Base-by-base conservation (phyloP, 1,139 yeast species). In the Scheffersomyces illinoinensis region DNA sequence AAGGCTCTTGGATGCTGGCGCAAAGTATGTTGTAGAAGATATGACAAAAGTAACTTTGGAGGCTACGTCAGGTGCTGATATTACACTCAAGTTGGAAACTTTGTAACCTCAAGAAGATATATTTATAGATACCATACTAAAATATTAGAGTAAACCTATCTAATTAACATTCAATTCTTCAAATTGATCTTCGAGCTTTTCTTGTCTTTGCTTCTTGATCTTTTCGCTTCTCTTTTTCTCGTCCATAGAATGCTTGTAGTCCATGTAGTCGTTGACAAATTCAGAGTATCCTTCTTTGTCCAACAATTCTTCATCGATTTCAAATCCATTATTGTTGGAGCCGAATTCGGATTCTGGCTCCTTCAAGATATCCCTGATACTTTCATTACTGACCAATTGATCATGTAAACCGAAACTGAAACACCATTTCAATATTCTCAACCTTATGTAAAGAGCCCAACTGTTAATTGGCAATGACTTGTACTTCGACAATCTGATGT, bases 341-440 rank as follows among this genome's bases (percentile, higher is more conserved):
- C 49, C 52, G 53, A 58, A 79, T 43, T 72, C 76, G 47, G 76
- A 66, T 18, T 72, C 74, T 19, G 82, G 82, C 56, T 79, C 84
- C 59, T 73, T 76, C 62, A 84, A 73, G 39, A 84, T 71, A 48
- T 78, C 82, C 54, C 78, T 69, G 10, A 86, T 74, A 33, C 72
- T 75, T 7, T 79, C 79, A 68, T 85, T 87, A 58, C 79, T 77
- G 33, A 83, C 86, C 59, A 85, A 78, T 67, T 89, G 92, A 61
- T 79, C 79, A 64, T 87, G 90, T 19, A 89, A 80, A 1, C 91
- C 91, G 50, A 85, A 83, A 52, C 90, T 88, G 67, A 86, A 88
- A n/a, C 88, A 81, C 90, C 92, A 90, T 66, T 85, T 85, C 68
- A 89, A 78, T 62, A 85, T 87, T 58, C 87, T 82, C 57, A 89